phyloP scores from a whole-genome alignment of 2,329 filamentous ascomycete genomes.

The Colletotrichum spaethianum region DNA sequence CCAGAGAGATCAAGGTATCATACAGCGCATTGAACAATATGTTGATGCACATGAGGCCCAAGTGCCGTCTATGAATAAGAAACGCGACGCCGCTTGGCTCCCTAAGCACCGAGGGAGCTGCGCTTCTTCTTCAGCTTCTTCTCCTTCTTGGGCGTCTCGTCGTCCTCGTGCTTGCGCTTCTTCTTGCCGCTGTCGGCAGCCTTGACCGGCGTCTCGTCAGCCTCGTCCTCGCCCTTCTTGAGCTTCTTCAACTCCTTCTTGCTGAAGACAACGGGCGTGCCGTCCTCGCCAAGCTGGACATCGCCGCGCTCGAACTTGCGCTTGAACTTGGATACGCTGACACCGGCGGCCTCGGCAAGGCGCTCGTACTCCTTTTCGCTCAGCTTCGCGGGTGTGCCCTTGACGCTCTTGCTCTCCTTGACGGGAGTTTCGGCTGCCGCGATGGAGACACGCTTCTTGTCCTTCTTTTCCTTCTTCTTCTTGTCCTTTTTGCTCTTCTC shows the following conservation, averaged over 20 bases:
- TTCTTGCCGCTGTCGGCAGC: conserved; percentile 65
- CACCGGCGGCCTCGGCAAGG: conserved; percentile 75
- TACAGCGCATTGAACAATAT: conserved; percentile 44
- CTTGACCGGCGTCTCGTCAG: conserved; percentile 59
- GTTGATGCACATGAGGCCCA: conserved; percentile 42
- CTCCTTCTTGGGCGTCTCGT: conserved; percentile 77
- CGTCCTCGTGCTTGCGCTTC: conserved; percentile 80
- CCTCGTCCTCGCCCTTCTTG: conserved; percentile 72
- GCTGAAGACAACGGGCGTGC: conserved; percentile 76
- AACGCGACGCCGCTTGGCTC: conserved; percentile 38
- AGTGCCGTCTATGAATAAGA: conserved; percentile 42
- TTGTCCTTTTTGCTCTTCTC: conserved; percentile 54
- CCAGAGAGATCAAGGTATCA: conserved; percentile 44
- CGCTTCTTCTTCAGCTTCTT: conserved; percentile 67
- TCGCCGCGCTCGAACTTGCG: conserved; percentile 84
- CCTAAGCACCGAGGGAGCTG: conserved; percentile 43
- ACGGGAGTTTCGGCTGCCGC: conserved; percentile 50
- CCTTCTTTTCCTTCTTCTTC: conserved; percentile 59
- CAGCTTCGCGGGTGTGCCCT: conserved; percentile 54
- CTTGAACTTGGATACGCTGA: conserved; percentile 83
- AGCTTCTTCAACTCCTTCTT: conserved; percentile 85
- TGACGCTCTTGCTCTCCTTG: conserved; percentile 48
- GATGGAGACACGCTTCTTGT: conserved; percentile 45
- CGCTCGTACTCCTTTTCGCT: conserved; percentile 71
- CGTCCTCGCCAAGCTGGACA: conserved; percentile 75